Base-by-base conservation (phyloP, 768 basidiomycete genomes). In the Lentinula lateritia region DNA sequence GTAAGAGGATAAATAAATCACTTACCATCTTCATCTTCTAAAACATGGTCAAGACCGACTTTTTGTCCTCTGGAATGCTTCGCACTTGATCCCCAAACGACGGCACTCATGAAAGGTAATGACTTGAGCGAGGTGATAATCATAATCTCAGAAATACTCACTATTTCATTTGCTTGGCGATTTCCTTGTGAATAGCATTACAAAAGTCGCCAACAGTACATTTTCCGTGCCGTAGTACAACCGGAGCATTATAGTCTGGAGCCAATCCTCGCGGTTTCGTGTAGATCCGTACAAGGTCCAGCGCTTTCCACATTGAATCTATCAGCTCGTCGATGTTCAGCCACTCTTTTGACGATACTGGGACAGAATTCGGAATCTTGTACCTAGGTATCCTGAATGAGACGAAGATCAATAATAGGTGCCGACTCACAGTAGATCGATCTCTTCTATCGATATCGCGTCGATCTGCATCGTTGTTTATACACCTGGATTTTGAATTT, bases 91-190 rank as follows among this genome's bases (percentile, higher is more conserved):
- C 96, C 96, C 94, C 94, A 99, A 3, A 98, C 95, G 61, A 95
- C 79, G 8, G 92, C 91, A 67, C 92, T 94, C 36, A 18, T 28
- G 42, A 28, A 45, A 10, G 36, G 32, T 6, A 6, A 43, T 13
- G 15, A 12, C 20, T 8, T 2, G 42, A 56, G 18, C 3, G 32
- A 28, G 41, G 54, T 50, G 48, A 52, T 18, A 39, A 46, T 59
- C 3, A 15, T 13, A 53, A 12, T 18, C 45, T 28, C 28, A 28
- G 57, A 45, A 52, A 56, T 16, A 74, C 88, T 69, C 64, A 94
- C 91, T 93, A 94, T 83, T 97, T 96, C 89, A 98, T 88, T 70
- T 98, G 93, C 74, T 96, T 96, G 9, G 92, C 88, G 55, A 98
- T 98, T 72, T 97, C 95, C 75, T 96, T 97, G 76, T 98, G 96